Evolutionary conservation across 805 yeast genomes (phyloP).

Genomic region (Candida golubevii): DNA sequence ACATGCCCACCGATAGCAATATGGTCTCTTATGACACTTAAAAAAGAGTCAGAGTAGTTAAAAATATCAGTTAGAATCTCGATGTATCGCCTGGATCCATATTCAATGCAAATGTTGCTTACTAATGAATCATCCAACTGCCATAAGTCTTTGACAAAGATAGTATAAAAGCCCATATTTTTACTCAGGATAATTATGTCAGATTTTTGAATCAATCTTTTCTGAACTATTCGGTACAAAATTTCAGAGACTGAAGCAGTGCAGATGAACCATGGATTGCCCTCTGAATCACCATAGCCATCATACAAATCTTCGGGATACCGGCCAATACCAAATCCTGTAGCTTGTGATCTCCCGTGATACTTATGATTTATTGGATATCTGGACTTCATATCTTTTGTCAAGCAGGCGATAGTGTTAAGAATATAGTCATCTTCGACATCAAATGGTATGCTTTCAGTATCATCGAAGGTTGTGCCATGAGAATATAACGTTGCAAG

Average conservation of each 20-base stretch:
- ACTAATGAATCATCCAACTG: conserved; percentile 6
- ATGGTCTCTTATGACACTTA: conserved; percentile 55
- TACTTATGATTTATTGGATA: conserved; percentile 70
- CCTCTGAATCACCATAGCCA: conserved; percentile 66
- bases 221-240: conserved; percentile 50
- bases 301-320: conserved; percentile 91
- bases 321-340: conserved; percentile 76
- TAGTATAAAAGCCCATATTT: conserved; percentile 27
- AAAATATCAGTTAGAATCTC: conserved; percentile 45
- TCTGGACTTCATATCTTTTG: conserved; percentile 63
- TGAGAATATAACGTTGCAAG: conserved; percentile 50
- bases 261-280: conserved; percentile 91
- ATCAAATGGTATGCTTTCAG: conserved; percentile 54
- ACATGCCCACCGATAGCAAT: conserved; percentile 62
- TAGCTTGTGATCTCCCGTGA: conserved; percentile 27
- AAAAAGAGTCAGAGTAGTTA: conserved; percentile 62
- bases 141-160: conserved; percentile 24
- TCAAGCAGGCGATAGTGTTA: conserved; percentile 59
- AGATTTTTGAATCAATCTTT: conserved; percentile 31
- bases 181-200: conserved; percentile 41
- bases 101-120: conserved; percentile 22
- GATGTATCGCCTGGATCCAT: conserved; percentile 41
- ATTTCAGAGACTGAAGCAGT: conserved; percentile 68
- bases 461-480: conserved; percentile 27
- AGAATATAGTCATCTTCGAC: conserved; percentile 54